Evolutionary conservation across 176 grass and related monocot species (phyloP).

Genomic region (Stipa capillata): DNA sequence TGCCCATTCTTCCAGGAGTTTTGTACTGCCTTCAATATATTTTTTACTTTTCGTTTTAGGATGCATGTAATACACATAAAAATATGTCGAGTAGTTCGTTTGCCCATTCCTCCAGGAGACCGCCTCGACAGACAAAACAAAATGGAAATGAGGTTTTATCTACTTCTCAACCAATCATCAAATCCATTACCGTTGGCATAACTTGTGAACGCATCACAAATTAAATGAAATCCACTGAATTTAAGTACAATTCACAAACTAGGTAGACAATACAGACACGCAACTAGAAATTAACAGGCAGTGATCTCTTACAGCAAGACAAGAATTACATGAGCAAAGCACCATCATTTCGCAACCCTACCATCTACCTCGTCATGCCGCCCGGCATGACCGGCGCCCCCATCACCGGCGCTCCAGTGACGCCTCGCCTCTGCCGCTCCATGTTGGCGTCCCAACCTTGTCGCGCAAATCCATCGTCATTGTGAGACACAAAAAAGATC

Average conservation of each 20-base stretch:
- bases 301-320: not conserved
- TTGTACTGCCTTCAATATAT: no score
- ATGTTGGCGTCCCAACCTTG: constrained; percentile 73
- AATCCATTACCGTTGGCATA: not conserved
- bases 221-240: not conserved
- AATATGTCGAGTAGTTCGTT: no score
- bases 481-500: not conserved
- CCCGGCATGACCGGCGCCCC: constrained; percentile 58
- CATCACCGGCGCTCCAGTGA: constrained; percentile 34
- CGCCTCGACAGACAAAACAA: not conserved
- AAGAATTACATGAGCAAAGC: not conserved
- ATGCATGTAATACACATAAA: no score
- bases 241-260: not conserved
- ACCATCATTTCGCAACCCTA: not conserved
- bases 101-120: no score
- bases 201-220: not conserved
- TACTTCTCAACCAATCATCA: not conserved
- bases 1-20: no score
- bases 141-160: not conserved
- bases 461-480: not conserved
- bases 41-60: no score
- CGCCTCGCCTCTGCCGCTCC: constrained; percentile 65
- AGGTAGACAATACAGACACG: not conserved
- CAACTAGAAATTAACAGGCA: not conserved
- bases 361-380: constrained; percentile 58